Percentiles rank a stretch among this genome's conserved stretches.
phyloP scores from a whole-genome alignment of 176 grass and related monocot genomes.

The Urochloa ruziziensis region DNA sequence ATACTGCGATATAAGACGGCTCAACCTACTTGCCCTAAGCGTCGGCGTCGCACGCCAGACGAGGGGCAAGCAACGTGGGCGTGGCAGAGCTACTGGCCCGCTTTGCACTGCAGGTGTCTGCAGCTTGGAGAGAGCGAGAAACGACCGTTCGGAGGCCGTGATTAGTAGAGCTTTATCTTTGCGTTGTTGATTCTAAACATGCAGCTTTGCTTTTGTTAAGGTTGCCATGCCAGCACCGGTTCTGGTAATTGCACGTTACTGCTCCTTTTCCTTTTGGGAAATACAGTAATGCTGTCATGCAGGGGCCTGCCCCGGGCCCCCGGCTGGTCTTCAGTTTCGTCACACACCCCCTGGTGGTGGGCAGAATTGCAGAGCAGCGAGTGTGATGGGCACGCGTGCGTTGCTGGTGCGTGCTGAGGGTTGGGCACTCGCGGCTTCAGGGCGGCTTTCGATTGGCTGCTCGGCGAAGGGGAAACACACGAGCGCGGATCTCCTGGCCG shows the following conservation, averaged over 20 bases:
- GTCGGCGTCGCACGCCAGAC: no score
- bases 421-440: not conserved
- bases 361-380: not conserved
- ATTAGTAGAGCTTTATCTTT: not conserved
- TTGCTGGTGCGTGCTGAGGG: not conserved
- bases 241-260: not conserved
- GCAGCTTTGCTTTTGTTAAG: not conserved
- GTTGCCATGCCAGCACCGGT: not conserved
- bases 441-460: not conserved
- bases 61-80: no score
- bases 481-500: conserved; percentile 34
- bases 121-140: not conserved
- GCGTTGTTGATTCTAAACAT: not conserved
- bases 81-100: no score
- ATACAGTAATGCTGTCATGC: not conserved
- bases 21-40: no score
- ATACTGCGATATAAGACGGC: no score
- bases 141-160: not conserved
- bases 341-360: no score
- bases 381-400: not conserved
- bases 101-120: no score
- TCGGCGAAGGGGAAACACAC: conserved; percentile 35
- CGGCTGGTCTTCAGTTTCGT: no score
- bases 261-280: not conserved
- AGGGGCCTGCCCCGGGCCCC: not conserved